phyloP scores from a whole-genome alignment of 805 yeast species.

The Schwanniomyces polymorphus region DNA sequence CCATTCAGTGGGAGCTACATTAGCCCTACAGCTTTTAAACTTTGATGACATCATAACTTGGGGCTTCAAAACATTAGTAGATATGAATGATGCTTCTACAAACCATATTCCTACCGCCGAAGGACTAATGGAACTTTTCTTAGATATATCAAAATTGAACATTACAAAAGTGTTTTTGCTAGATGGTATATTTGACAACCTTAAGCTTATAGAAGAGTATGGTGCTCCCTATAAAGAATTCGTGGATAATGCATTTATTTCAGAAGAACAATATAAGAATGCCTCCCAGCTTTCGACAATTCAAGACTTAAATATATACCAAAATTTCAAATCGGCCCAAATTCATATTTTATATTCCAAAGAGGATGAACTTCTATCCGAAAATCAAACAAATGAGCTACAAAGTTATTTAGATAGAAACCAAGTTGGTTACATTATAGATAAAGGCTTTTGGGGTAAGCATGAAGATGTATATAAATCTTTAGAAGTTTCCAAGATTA shows the following conservation, averaged over 20 bases:
- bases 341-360: conserved; percentile 57
- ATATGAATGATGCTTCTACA: not conserved
- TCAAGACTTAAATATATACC: not conserved
- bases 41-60: conserved; percentile 14
- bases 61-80: conserved; percentile 9
- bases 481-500: not conserved
- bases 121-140: not conserved
- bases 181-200: conserved; percentile 71
- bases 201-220: conserved; percentile 55
- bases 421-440: conserved; percentile 7
- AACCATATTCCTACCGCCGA: not conserved
- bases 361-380: conserved; percentile 63
- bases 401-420: conserved; percentile 26
- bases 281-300: conserved; percentile 27
- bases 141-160: not conserved
- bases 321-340: not conserved
- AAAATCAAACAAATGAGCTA: conserved; percentile 48
- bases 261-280: conserved; percentile 13
- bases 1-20: conserved; percentile 81
- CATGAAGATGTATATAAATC: conserved; percentile 63
- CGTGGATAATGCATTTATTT: conserved; percentile 56
- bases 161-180: conserved; percentile 28
- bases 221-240: conserved; percentile 54
- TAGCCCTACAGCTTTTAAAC: conserved; percentile 54
- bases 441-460: conserved; percentile 46